Evolutionary conservation across 371 early-diverging fungal species (phyloP).

Genomic region (Apophysomyces ossiformis): DNA sequence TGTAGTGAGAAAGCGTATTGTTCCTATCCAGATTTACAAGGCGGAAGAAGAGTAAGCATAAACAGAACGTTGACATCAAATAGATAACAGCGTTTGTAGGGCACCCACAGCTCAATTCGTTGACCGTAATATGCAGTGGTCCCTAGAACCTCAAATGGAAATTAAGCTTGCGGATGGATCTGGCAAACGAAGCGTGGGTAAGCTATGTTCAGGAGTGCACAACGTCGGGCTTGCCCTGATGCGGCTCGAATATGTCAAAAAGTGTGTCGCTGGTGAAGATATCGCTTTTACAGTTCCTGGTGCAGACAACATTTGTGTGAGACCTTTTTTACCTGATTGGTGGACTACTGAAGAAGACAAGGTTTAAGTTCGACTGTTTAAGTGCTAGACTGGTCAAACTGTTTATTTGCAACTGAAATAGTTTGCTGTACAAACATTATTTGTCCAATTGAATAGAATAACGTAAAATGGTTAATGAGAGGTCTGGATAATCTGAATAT

Average conservation of each 20-base stretch:
- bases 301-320: slow-evolving; percentile 40
- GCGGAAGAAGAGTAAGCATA: slow-evolving; percentile 43
- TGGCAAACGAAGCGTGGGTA: slow-evolving; percentile 61
- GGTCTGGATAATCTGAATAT: no score
- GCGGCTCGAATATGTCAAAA: slow-evolving; percentile 75
- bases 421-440: no score
- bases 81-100: slow-evolving; percentile 20
- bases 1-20: slow-evolving; percentile 89
- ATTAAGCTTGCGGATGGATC: slow-evolving; percentile 44
- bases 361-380: neutral
- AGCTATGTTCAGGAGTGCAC: slow-evolving; percentile 64
- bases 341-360: slow-evolving; percentile 45
- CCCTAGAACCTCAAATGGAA: slow-evolving; percentile 53
- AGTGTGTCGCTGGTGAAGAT: slow-evolving; percentile 19
- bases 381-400: no score
- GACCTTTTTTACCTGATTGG: slow-evolving; percentile 63
- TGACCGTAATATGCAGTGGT: slow-evolving; percentile 26
- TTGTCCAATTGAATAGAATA: no score
- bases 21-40: slow-evolving; percentile 76
- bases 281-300: slow-evolving; percentile 39
- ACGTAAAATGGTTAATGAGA: no score
- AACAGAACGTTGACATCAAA: neutral
- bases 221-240: slow-evolving; percentile 90
- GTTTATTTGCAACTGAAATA: no score
- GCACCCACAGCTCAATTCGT: slow-evolving; percentile 40